Evolutionary conservation across 371 early-diverging fungal genomes (phyloP), one percentile per base, ranked within the genome.

Genomic region (Apophysomyces variabilis): DNA sequence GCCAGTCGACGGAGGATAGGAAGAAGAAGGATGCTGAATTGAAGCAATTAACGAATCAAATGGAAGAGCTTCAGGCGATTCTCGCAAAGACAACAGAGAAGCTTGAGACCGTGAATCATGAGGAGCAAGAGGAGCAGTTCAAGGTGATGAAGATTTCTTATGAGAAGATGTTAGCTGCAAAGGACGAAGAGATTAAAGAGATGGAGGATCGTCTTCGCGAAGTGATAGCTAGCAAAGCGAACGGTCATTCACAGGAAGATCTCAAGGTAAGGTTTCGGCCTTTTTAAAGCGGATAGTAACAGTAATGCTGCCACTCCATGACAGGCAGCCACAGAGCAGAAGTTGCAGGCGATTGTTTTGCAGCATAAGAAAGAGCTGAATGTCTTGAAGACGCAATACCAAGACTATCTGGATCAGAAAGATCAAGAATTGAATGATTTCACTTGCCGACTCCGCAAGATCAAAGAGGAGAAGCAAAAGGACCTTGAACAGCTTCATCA

Each of bases 301-400:
- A 39, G n/a, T 37, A 3, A 2, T 32, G 37, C 16, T 1, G 32
- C 32, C 32, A 26, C 32, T 26, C 32, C 32, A 26, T 61, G 35
- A 38, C 39, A 61, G 50, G 61, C 16, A 11, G 67, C n/a, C 47
- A 9, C 64, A 58, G n/a, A 74, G 38, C 60, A 58, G 44, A 65
- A 69, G 16, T 61, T 82, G 13, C 77, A 77, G 21, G 45, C 78
- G 0, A 66, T 79, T 37, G 82, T 77, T 18, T 11, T 65, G 56
- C 77, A 80, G 44, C 83, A 83, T 60, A 74, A 80, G 43, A 76
- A 80, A 50, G 80, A 80, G 45, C 67, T 83, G 57, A 73, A 75
- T 37, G 72, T 76, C 1, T 70, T 80, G 46, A 80, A 83, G 35
- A 70, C 72, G 12, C 79, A 77, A 39, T 81, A 72, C 54, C 79